Conservation (phyloP, 371 early-diverging fungal genomes). For the Saksenaea oblongispora region DNA sequence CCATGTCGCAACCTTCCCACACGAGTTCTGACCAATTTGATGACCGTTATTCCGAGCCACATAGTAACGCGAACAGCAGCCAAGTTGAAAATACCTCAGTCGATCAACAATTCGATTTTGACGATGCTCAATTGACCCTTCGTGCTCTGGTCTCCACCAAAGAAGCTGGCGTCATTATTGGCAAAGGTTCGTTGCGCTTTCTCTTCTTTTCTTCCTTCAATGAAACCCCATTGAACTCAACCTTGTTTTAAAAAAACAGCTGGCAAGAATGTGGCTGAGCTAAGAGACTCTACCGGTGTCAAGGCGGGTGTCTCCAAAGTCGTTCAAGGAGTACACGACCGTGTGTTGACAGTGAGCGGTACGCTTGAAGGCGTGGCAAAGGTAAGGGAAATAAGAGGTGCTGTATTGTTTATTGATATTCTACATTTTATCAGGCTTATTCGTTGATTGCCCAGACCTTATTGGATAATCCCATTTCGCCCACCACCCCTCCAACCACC, state of each 20-base stretch:
- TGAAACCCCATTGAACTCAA: constrained; percentile 89
- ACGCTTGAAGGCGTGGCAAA: constrained; percentile 73
- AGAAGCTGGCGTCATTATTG: constrained; percentile 95
- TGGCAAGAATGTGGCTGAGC: constrained; percentile 84
- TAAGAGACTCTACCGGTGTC: constrained; percentile 82
- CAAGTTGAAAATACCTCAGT: constrained; percentile 7
- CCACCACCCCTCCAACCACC: constrained; percentile 36
- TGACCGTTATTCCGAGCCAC: constrained; percentile 10
- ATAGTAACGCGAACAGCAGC: neutral
- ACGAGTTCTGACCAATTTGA: constrained; percentile 15
- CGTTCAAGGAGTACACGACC: constrained; percentile 82
- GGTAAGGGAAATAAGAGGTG: constrained; percentile 29
- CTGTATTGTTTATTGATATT: neutral
- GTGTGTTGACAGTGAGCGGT: constrained; percentile 86
- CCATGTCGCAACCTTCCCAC: constrained; percentile 18
- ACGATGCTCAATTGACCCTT: constrained; percentile 58
- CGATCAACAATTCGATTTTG: constrained; percentile 9
- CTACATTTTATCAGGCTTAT: constrained; percentile 18
- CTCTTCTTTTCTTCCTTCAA: constrained; percentile 83
- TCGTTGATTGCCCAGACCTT: constrained; percentile 76
- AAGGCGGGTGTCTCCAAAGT: constrained; percentile 88
- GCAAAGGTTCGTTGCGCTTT: constrained; percentile 52
- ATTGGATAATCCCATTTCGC: constrained; percentile 62
- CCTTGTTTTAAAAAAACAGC: constrained; percentile 75
- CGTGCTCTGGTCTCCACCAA: constrained; percentile 88